Evolutionary conservation across 305 asterid genomes (phyloP).

Genomic region (Striga hermonthica): DNA sequence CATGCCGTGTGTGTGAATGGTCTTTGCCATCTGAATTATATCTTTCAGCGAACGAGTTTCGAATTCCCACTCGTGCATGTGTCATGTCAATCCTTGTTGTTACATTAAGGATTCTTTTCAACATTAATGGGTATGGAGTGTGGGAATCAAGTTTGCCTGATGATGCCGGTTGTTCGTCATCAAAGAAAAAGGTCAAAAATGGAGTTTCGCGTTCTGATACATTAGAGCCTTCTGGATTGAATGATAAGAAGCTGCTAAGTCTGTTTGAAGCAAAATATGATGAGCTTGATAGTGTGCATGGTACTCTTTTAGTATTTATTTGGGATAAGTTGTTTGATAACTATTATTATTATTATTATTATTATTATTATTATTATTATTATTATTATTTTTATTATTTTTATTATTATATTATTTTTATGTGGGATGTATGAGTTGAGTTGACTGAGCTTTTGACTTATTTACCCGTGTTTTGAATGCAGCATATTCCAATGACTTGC

Average conservation of each 20-base stretch:
- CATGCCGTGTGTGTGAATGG: constrained; percentile 72
- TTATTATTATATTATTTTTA: constrained; percentile 3
- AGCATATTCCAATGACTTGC: constrained; percentile 56
- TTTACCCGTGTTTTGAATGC: constrained; percentile 40
- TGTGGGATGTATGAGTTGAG: constrained; percentile 18
- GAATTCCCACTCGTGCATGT: constrained; percentile 66
- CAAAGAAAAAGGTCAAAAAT: no score
- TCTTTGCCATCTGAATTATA: constrained; percentile 66
- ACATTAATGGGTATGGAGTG: constrained; percentile 71
- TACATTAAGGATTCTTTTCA: constrained; percentile 55
- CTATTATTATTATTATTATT: not conserved
- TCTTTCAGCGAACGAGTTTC: constrained; percentile 50
- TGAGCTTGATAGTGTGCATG: constrained; percentile 47
- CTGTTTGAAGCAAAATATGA: constrained; percentile 50
- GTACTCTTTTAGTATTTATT: constrained; percentile 32
- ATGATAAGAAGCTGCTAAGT: constrained; percentile 46
- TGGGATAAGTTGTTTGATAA: constrained; percentile 13
- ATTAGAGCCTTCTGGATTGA: constrained; percentile 31
- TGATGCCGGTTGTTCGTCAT: not conserved
- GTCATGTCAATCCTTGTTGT: constrained; percentile 79
- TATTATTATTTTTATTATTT: not conserved
- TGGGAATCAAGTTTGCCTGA: constrained; percentile 64
- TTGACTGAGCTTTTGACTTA: constrained; percentile 8
- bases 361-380: constrained; percentile 1
- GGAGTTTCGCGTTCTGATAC: constrained; percentile 22